Percentiles rank a stretch among this genome's conserved stretches.
phyloP scores from a whole-genome alignment of 495 filamentous ascomycete species.

The Penicillium coffeae region DNA sequence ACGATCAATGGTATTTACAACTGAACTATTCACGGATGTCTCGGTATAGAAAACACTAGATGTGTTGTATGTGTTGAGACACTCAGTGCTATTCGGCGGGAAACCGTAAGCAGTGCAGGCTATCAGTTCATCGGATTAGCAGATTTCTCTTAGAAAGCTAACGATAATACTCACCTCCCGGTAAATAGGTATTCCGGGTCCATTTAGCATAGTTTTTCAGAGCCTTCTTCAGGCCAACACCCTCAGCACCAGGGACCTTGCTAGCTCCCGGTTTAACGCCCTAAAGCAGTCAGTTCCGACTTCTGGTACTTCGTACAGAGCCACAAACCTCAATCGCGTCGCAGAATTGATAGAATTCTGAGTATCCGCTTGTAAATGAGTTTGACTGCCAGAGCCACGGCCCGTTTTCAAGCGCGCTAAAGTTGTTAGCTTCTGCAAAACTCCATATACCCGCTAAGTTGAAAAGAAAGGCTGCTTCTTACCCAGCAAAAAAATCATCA shows the following conservation, averaged over 20 bases:
- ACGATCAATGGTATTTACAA: slow-evolving; percentile 31
- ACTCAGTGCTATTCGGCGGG: slow-evolving; percentile 45
- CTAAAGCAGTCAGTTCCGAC: slow-evolving; percentile 9
- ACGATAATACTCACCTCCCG: slow-evolving; percentile 42
- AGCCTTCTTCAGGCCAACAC: slow-evolving; percentile 53
- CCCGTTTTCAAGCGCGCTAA: slow-evolving; percentile 47
- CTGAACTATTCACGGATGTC: slow-evolving; percentile 42
- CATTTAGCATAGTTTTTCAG: slow-evolving; percentile 52
- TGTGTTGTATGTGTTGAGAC: slow-evolving; percentile 56
- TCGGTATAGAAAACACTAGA: slow-evolving; percentile 57
- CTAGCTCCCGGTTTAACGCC: slow-evolving; percentile 29
- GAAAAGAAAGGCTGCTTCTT: background rate
- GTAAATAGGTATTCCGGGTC: slow-evolving; percentile 44
- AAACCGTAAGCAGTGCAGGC: slow-evolving; percentile 46
- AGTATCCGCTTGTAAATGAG: slow-evolving; percentile 43
- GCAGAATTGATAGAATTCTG: slow-evolving; percentile 52
- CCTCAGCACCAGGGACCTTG: slow-evolving; percentile 32
- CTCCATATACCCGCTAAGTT: too few species aligned
- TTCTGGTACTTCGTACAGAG: background rate
- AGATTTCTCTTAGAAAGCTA: background rate
- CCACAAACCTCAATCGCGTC: slow-evolving; percentile 43
- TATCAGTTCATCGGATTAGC: background rate
- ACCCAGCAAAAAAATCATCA: slow-evolving; percentile 59
- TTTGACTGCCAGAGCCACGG: slow-evolving; percentile 59
- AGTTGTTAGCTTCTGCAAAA: slow-evolving; percentile 18